Evolutionary conservation across 208 protist genomes (phyloP), one percentile per base, ranked within the genome.

Genomic region (Acanthamoeba lenticulata): DNA sequence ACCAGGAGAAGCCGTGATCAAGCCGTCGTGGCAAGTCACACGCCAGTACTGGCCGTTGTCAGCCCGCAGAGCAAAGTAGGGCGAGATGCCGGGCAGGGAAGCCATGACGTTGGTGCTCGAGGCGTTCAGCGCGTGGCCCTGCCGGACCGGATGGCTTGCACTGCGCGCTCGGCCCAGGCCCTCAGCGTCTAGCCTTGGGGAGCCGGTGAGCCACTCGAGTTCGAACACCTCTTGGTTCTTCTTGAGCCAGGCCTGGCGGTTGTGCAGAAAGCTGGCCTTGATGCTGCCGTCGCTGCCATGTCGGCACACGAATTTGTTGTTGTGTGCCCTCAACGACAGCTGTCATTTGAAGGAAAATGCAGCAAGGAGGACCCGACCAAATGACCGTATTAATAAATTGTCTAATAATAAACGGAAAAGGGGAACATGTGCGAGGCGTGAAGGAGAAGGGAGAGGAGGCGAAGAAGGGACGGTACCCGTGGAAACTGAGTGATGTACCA

Each of bases 251-350:
- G 29, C 60, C 60, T 91, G 85, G 27, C 55, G 32, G 36, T 38
- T 69, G 29, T 91, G 85, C 38, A 69, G 65, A 34, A 91, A 91
- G 60, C 42, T 91, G 15, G 85, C 85, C 44, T 91, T 62, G 15
- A 91, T 45, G 6, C 49, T 38, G 19, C 85, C 85, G 7, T 91
- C 85, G 5, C 32, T 21, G 27, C 85, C 85, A 6, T 91, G 85
- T 13, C 85, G 85, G n/a, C 85, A 91, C 49, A 91, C 85, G 60
- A 91, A 91, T 38, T 91, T 91, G 85, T 69, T 91, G 85, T 91
- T 91, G 85, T 91, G 34, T 2, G 85, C 85, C 11, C 42, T 34
- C 27, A 91, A 21, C 38, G 44, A 45, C 32, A 91, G 27, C 85
- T 91, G 32, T 15, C 9, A 52, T 52, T 52, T 52, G 15, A 52